Conservation (phyloP, 2,329 filamentous ascomycete species). For the Parastagonospora avenae region DNA sequence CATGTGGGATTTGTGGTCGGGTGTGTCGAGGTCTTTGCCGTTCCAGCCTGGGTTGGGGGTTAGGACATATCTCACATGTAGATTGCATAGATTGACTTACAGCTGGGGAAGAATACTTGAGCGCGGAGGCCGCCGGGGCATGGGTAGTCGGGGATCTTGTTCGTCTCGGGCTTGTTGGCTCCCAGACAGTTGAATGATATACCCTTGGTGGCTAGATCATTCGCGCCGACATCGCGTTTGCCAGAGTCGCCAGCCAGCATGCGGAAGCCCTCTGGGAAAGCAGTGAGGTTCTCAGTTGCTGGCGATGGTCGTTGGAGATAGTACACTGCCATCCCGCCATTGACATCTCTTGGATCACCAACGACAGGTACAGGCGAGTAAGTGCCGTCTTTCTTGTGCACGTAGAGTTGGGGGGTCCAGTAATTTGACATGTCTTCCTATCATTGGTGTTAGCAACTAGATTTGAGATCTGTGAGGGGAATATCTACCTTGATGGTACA, state of each 20-base stretch:
- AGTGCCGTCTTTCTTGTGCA: conserved; percentile 51
- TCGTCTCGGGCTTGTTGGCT: conserved; percentile 45
- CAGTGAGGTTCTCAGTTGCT: conserved; percentile 65
- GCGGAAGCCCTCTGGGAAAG: conserved; percentile 73
- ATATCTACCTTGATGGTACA: conserved; percentile 63
- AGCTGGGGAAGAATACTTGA: conserved; percentile 72
- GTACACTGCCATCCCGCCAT: conserved; percentile 74
- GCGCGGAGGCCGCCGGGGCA: conserved; percentile 66
- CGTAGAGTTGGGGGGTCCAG: conserved; percentile 77
- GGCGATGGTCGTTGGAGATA: conserved; percentile 64
- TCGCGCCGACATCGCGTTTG: conserved; percentile 59
- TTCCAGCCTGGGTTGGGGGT: conserved; percentile 64
- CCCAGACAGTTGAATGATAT: conserved; percentile 63
- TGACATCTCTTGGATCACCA: conserved; percentile 52
- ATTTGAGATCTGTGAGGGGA: too few relatives aligned
- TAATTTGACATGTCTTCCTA: conserved; percentile 63
- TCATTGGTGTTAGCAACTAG: conserved; percentile 1
- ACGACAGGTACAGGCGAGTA: conserved; percentile 66
- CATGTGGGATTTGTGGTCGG: conserved; percentile 67
- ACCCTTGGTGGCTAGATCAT: conserved; percentile 51
- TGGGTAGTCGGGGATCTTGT: conserved; percentile 71
- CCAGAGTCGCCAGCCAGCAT: conserved; percentile 72
- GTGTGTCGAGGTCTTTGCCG: conserved; percentile 61
- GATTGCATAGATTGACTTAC: neutral
- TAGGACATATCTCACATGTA: neutral